Evolutionary conservation across 192 early-diverging fungal genomes (phyloP).

Genomic region (Backusella liffmaniae): DNA sequence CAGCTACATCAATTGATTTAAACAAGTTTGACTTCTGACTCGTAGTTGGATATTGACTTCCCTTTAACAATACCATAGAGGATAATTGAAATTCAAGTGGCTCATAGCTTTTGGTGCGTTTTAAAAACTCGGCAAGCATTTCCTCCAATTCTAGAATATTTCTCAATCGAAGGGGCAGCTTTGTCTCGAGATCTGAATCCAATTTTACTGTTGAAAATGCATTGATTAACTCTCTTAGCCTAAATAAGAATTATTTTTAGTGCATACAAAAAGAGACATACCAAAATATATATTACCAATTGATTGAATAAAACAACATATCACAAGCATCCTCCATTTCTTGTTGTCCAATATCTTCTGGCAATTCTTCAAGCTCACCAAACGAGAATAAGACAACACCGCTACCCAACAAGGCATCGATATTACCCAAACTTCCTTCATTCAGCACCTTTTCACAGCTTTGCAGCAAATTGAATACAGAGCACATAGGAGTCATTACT

Average conservation of each 20-base stretch:
- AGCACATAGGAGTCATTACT: constrained; percentile 54
- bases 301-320: constrained; percentile 47
- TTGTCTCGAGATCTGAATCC: constrained; percentile 34
- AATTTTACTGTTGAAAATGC: constrained; percentile 48
- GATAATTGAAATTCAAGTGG: constrained; percentile 41
- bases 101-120: constrained; percentile 29
- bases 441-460: constrained; percentile 62
- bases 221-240: constrained; percentile 71
- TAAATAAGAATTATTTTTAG: constrained; percentile 21
- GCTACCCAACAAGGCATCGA: constrained; percentile 71
- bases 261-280: not conserved
- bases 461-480: constrained; percentile 70
- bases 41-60: not conserved
- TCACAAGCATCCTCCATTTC: constrained; percentile 28
- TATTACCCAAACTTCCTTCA: constrained; percentile 51
- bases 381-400: constrained; percentile 54
- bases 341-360: not conserved
- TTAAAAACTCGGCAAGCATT: constrained; percentile 34
- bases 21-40: not conserved
- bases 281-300: constrained; percentile 44
- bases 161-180: constrained; percentile 41
- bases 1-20: constrained; percentile 7
- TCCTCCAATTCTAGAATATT: constrained; percentile 42
- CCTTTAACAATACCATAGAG: not conserved
- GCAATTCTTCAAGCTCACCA: constrained; percentile 26